Percentiles rank a stretch among this genome's conserved stretches.
Evolutionary conservation across 176 grass and related monocot genomes (phyloP).

Genomic region (Dactylis glomerata): DNA sequence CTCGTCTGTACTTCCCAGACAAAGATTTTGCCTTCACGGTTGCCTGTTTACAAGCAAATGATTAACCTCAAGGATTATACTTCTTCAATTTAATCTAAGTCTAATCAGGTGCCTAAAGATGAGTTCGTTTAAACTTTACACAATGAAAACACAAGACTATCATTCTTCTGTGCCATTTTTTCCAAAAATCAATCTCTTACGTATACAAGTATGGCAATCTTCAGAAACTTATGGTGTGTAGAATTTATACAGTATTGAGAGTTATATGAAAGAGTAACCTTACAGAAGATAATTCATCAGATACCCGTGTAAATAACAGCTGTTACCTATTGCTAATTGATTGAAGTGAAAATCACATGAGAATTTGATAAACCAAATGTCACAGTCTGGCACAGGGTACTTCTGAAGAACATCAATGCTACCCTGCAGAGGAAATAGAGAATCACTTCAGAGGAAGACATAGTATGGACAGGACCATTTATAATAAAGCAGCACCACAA

Average conservation of each 20-base stretch:
- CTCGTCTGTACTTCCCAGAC: conserved; percentile 90
- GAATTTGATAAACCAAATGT: conserved; percentile 99
- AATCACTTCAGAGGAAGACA: conserved; percentile 19
- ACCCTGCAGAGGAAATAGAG: conserved; percentile 42
- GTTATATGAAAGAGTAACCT: not conserved
- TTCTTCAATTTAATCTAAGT: not conserved
- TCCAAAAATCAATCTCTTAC: not conserved
- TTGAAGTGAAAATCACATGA: conserved; percentile 98
- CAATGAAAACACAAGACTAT: not conserved
- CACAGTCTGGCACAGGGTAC: conserved; percentile 93
- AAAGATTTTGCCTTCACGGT: conserved; percentile 86
- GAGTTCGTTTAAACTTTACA: not conserved
- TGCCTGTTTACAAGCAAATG: conserved; percentile 47
- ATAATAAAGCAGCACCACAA: conserved; percentile 21
- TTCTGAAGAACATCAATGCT: conserved; percentile 93
- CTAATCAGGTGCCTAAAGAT: not conserved
- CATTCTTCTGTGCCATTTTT: not conserved
- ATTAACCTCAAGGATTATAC: not conserved
- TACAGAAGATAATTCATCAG: not conserved
- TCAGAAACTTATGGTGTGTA: not conserved
- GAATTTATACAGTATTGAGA: not conserved
- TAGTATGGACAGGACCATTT: not conserved
- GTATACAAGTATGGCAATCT: not conserved
- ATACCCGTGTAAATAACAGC: not conserved
- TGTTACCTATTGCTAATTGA: conserved; percentile 87